A percentile compares a stretch with the other conserved stretches of the same genome.
Conservation (phyloP, 1,284 basidiomycete genomes). For the Melampsora abietis-canadensis region DNA sequence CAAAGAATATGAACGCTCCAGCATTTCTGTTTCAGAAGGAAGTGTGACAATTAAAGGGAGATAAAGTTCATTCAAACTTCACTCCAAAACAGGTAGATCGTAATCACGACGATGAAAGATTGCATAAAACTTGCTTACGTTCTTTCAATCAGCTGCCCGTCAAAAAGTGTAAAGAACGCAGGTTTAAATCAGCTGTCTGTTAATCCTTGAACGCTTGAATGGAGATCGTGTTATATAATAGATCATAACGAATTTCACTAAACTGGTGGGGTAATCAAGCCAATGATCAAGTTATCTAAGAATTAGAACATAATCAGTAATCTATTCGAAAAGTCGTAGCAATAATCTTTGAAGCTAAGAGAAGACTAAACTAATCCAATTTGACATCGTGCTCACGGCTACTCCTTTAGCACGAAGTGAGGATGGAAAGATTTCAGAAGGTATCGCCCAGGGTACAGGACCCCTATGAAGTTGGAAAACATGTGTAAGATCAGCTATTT, state of each 20-base stretch:
- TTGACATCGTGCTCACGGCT: constrained; percentile 49
- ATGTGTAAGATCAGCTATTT: background rate
- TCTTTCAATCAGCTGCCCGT: constrained; percentile 18
- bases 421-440: constrained; percentile 49
- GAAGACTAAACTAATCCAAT: constrained; percentile 50
- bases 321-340: background rate
- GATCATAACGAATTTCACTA: constrained; percentile 7
- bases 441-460: constrained; percentile 50
- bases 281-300: constrained; percentile 40
- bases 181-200: background rate
- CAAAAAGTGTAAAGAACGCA: background rate
- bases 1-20: constrained; percentile 46
- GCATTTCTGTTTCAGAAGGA: background rate
- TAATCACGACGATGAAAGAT: background rate
- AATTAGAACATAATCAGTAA: background rate
- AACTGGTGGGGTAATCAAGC: constrained; percentile 44
- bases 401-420: constrained; percentile 51
- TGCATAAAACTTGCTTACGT: constrained; percentile 20
- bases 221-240: background rate
- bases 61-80: background rate
- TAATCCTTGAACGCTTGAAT: background rate
- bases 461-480: constrained; percentile 14
- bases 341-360: background rate
- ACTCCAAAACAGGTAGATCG: background rate
- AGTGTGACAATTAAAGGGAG: background rate